A percentile compares a stretch with the other conserved stretches of the same genome.
Conservation (phyloP, 768 basidiomycete genomes). For the Leccinum subgranulosum region DNA sequence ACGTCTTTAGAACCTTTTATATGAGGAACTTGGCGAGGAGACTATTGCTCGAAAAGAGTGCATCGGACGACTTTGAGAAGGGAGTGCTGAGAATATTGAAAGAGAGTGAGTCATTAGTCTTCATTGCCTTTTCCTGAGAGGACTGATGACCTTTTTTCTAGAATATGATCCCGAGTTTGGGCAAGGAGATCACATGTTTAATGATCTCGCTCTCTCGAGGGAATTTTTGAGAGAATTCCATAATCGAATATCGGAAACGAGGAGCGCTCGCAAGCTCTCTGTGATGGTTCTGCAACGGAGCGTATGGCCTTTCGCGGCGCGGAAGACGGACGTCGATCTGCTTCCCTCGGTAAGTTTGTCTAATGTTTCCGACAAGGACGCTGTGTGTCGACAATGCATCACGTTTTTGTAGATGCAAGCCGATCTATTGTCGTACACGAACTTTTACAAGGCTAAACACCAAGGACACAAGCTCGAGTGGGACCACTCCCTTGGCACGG, state of each 20-base stretch:
- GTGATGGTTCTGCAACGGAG: slow-evolving; percentile 86
- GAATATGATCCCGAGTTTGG: slow-evolving; percentile 96
- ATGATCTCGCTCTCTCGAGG: slow-evolving; percentile 74
- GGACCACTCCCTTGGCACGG: slow-evolving; percentile 86
- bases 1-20: slow-evolving; percentile 93
- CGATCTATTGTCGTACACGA: slow-evolving; percentile 58
- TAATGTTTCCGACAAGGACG: neutral
- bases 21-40: slow-evolving; percentile 86
- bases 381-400: slow-evolving; percentile 7
- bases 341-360: slow-evolving; percentile 45
- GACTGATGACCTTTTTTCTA: slow-evolving; percentile 32
- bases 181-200: slow-evolving; percentile 95
- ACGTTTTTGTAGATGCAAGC: slow-evolving; percentile 59
- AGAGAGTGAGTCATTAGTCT: slow-evolving; percentile 51
- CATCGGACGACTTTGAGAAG: slow-evolving; percentile 84
- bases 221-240: slow-evolving; percentile 72
- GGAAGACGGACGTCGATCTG: slow-evolving; percentile 49
- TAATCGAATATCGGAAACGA: slow-evolving; percentile 37
- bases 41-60: slow-evolving; percentile 77
- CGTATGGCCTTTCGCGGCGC: slow-evolving; percentile 78
- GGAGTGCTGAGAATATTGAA: slow-evolving; percentile 82
- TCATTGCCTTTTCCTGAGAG: neutral
- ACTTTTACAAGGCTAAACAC: slow-evolving; percentile 80
- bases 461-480: slow-evolving; percentile 74
- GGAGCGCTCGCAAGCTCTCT: slow-evolving; percentile 48